Base-by-base conservation (phyloP, 1,139 yeast species). In the Saccharomyces hybrid region DNA sequence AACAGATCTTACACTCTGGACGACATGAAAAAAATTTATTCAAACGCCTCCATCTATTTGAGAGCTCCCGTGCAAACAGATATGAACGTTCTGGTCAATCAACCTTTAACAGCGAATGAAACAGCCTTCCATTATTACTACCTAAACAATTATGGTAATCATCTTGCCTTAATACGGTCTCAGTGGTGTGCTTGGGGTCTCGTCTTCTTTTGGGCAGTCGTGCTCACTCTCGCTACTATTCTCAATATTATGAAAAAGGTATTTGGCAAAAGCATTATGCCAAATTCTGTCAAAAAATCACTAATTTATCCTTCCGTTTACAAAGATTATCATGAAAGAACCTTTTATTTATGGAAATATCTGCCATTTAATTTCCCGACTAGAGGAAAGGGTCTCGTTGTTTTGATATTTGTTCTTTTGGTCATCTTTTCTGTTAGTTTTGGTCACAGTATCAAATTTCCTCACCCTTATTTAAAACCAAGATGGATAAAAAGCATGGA, bases 281-380 rank as follows among this genome's bases (percentile, higher is more conserved):
- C 52, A 31, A 60, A 60, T 27, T 55, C 52, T 44, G 38, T 66
- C 8, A 60, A 59, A 49, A 72, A 68, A 56, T 62, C 71, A 57
- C 58, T 80, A 24, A 62, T 76, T 0, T 60, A 78, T 26, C 83
- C 84, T 0, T 79, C 83, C 0, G 59, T 77, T 24, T 69, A 73
- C 42, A 64, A 66, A 42, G 64, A 65, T 47, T 68, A 71, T 21
- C 78, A 74, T 57, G 75, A 75, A 52, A 71, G 73, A 48, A 71
- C 73, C 48, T 66, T 52, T 59, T 65, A 51, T 52, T 64, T 59
- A 52, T 66, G 52, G 58, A 64, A 54, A 48, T 65, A 59, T 62
- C 54, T 66, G 50, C 76, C 66, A 57, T 69, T 73, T 48, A 76
- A 68, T 48, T 73, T 81, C 4, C 84, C 85, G 2, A 77, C 83